A percentile compares a stretch with the other conserved stretches of the same genome.
These are phyloP conservation scores for Adenanthera pavonina DNA, from an alignment of 306 rosid genomes.

Conservation along the genomic window DNA sequence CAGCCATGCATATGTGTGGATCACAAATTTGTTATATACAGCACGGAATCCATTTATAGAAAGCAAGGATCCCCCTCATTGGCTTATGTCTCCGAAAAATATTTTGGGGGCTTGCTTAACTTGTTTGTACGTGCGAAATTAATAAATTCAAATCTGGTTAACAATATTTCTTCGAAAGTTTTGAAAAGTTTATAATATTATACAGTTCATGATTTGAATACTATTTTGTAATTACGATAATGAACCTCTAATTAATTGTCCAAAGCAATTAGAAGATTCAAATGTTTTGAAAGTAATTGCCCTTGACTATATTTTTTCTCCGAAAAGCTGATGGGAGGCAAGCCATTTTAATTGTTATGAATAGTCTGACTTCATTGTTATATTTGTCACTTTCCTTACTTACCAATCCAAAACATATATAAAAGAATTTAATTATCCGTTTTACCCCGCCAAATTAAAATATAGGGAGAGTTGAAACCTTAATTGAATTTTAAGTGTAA, in stretches of 20 bases:
- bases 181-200: neutral
- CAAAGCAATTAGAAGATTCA: neutral
- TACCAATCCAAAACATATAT: neutral
- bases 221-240: neutral
- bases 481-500: neutral
- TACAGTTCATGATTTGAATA: neutral
- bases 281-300: neutral
- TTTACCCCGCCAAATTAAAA: constrained; percentile 9
- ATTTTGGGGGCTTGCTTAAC: neutral
- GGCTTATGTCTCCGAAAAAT: neutral
- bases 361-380: neutral
- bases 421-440: neutral
- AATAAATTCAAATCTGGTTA: neutral
- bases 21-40: too few species aligned
- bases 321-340: neutral
- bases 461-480: constrained; percentile 1
- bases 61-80: constrained; percentile 38
- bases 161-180: neutral
- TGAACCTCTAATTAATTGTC: neutral
- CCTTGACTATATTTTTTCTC: neutral
- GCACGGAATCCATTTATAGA: neutral
- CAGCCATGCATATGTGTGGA: too few species aligned
- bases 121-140: constrained; percentile 2
- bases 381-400: neutral
- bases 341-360: neutral